Conservation (phyloP, 2,329 filamentous ascomycete genomes). For the Fusarium torulosum region DNA sequence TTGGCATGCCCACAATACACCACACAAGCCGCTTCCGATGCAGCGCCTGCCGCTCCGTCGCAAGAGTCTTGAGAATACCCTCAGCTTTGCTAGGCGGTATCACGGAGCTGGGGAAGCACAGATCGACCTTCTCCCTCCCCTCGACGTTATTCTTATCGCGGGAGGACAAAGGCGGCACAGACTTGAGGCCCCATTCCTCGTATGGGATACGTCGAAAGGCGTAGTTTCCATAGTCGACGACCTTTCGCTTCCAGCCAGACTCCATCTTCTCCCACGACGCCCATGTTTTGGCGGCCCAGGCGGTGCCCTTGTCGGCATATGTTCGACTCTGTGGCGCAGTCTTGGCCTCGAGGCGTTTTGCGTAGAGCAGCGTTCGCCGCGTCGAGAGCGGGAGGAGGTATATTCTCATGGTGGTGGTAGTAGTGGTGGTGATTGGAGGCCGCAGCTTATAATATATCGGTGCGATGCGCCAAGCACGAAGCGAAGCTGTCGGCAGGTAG, state of each 20-base stretch:
- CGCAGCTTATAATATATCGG: background rate
- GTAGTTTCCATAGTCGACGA: conserved; percentile 88
- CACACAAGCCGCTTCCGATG: conserved; percentile 83
- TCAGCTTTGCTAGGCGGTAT: conserved; percentile 74
- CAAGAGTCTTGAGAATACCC: conserved; percentile 75
- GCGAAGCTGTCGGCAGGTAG: background rate
- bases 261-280: conserved; percentile 87
- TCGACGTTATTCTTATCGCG: conserved; percentile 72
- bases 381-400: conserved; percentile 95
- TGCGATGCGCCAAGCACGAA: conserved; percentile 3
- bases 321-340: conserved; percentile 62
- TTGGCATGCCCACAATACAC: conserved; percentile 85
- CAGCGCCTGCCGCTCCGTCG: conserved; percentile 82
- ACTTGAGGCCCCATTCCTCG: conserved; percentile 98
- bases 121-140: conserved; percentile 74
- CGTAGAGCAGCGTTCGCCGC: conserved; percentile 90
- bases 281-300: conserved; percentile 83
- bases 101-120: conserved; percentile 80
- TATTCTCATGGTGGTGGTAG: conserved; percentile 77
- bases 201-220: conserved; percentile 90
- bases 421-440: background rate
- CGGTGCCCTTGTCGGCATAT: conserved; percentile 75
- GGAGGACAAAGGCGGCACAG: conserved; percentile 82
- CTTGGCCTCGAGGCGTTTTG: conserved; percentile 76
- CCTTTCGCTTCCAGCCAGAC: conserved; percentile 86